These are phyloP conservation scores for Amaranthus palmeri DNA, from an alignment of 148 eudicot genomes.

Conservation along the genomic window DNA sequence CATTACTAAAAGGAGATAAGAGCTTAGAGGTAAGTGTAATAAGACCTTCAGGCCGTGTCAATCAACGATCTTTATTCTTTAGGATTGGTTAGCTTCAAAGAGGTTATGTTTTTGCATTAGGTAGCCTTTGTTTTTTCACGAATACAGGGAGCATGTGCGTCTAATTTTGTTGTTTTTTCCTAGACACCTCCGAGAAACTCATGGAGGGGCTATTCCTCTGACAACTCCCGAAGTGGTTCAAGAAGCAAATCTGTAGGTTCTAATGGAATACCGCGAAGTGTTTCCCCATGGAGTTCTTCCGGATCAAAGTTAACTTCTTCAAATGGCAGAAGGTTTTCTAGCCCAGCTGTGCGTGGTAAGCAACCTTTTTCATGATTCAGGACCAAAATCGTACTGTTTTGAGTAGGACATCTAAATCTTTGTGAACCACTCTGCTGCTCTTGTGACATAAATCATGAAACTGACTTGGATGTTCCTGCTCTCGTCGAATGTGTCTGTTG, in stretches of 20 bases:
- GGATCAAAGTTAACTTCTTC: constrained; percentile 12
- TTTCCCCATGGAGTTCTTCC: constrained; percentile 29
- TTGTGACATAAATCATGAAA: not conserved
- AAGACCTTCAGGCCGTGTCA: not conserved
- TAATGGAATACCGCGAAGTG: constrained; percentile 29
- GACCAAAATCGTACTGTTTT: constrained; percentile 26
- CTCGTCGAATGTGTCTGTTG: not conserved
- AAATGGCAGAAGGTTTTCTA: constrained; percentile 27
- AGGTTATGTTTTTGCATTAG: not conserved
- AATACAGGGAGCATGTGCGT: not conserved
- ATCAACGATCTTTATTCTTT: not conserved
- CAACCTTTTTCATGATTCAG: constrained; percentile 24
- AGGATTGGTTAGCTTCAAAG: not conserved
- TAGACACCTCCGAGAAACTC: constrained; percentile 42
- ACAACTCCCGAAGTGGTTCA: constrained; percentile 23
- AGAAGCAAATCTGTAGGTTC: constrained; percentile 31
- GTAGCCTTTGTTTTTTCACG: not conserved
- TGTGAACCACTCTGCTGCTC: no score
- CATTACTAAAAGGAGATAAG: constrained; percentile 41
- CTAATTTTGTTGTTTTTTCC: not conserved
- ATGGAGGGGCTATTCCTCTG: constrained; percentile 31
- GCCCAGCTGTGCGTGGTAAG: constrained; percentile 28
- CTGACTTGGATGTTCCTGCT: not conserved
- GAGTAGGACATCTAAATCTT: not conserved
- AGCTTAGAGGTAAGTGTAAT: constrained; percentile 40